Base-by-base conservation (phyloP, 257 asterid species). In the Penstemon newberryi region DNA sequence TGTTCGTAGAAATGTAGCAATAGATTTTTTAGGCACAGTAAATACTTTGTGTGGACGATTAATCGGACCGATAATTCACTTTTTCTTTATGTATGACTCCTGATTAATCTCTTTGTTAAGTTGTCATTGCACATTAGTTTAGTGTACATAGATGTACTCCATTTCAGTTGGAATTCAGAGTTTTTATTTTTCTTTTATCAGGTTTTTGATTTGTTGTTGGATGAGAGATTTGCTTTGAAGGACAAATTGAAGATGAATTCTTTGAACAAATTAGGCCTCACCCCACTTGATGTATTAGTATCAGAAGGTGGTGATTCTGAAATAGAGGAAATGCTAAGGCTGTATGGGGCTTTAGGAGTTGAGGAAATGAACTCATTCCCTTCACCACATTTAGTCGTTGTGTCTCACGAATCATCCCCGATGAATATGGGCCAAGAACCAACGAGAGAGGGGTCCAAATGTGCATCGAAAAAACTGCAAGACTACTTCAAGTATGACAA, bases 131-230 rank as follows among this genome's bases (percentile, higher is more conserved):
- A 25, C 33, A 25, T 25, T 25, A 25, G 33, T 25, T 25, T 25
- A 25, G 33, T 25, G 33, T 25, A 25, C 33, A 25, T 25, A 25
- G 33, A 25, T 25, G 33, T 25, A 25, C 33, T 25, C 33, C 33
- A 52, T 63, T 46, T 5, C 1, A 12, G 12, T 47, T 13, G 15
- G 56, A 37, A 9, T 56, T 41, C 55, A 45, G 33, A 25, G 2
- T 25, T 25, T 25, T 25, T 25, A 25, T 25, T 25, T 25, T 25
- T 25, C 33, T 15, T 7, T 59, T 50, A 15, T 15, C 72, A 87
- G 86, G 81, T 83, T 56, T 46, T 82, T 38, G 82, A 75, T 56
- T 61, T 81, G 15, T 8, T 87, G 56, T 66, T 82, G 13, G 84
- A 80, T 9, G 77, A 73, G 43, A 62, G 15, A 7, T 33, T 44